A percentile compares a stretch with the other conserved stretches of the same genome.
These are phyloP conservation scores for Diutina mesorugosa DNA, from an alignment of 1,139 yeast species.

Conservation along the genomic window DNA sequence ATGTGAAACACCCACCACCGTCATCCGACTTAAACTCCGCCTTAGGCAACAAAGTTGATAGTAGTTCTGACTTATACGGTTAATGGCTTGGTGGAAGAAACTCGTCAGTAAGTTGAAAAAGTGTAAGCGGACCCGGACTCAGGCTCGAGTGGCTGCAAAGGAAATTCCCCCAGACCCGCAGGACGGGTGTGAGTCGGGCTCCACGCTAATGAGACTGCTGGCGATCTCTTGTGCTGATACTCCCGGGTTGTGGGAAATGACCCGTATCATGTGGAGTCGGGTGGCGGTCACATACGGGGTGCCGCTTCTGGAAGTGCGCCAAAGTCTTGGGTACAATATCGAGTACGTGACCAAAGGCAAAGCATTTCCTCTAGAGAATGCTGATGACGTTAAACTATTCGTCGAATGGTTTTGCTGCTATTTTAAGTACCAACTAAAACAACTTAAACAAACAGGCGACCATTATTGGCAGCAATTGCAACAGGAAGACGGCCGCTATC, in stretches of 20 bases:
- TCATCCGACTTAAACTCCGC: no score
- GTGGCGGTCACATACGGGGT: neutral
- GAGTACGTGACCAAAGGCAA: neutral
- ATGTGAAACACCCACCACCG: no score
- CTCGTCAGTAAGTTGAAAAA: no score
- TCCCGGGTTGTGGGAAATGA: neutral
- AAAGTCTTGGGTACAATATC: neutral
- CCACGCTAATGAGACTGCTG: neutral
- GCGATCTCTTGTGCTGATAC: neutral
- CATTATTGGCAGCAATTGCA: neutral
- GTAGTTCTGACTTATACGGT: no score
- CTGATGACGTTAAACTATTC: neutral
- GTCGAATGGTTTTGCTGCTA: neutral
- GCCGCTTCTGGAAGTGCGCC: neutral
- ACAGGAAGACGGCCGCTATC: neutral
- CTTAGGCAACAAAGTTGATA: no score
- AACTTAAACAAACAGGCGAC: neutral
- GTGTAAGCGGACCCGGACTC: no score
- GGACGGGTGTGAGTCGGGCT: neutral
- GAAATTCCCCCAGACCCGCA: no score
- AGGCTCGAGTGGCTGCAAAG: no score
- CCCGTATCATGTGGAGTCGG: neutral
- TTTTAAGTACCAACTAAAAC: neutral
- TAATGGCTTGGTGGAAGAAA: no score
- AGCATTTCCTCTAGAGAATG: neutral